Conservation (phyloP, 306 rosid genomes). For the Rosa persica region DNA sequence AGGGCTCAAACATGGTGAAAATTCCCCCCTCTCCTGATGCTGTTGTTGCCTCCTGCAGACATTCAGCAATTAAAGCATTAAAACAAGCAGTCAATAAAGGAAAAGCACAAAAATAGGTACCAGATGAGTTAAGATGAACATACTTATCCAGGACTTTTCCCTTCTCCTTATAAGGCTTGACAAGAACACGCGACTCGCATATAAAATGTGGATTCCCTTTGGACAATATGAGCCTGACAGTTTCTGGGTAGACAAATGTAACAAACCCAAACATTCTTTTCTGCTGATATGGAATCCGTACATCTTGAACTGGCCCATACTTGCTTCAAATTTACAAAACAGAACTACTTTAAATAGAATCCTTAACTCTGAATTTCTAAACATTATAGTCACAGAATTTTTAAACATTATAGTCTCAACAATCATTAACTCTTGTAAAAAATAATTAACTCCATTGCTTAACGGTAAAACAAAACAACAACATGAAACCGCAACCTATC, state of each 20-base stretch:
- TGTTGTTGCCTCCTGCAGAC: conserved; percentile 58
- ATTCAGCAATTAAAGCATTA: conserved; percentile 10
- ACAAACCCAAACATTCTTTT: conserved; percentile 98
- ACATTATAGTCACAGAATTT: neutral
- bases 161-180: conserved; percentile 98
- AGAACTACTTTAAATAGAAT: conserved; percentile 21
- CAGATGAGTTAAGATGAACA: conserved; percentile 7
- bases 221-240: conserved; percentile 77
- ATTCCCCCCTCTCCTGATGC: conserved; percentile 52
- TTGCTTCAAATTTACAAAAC: conserved; percentile 56
- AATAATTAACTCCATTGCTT: neutral
- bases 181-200: conserved; percentile 95
- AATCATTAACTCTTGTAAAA: neutral
- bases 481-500: neutral
- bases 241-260: conserved; percentile 91
- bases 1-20: conserved; percentile 52
- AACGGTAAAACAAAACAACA: neutral
- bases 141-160: conserved; percentile 92
- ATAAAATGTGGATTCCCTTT: conserved; percentile 98
- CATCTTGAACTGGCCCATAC: conserved; percentile 98
- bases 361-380: conserved; percentile 13
- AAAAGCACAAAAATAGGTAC: neutral
- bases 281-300: conserved; percentile 96
- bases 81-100: neutral
- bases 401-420: conserved; percentile 5